A percentile compares a stretch with the other conserved stretches of the same genome.
phyloP scores from a whole-genome alignment of 208 protist species.

The Trypanosoma lewisi region DNA sequence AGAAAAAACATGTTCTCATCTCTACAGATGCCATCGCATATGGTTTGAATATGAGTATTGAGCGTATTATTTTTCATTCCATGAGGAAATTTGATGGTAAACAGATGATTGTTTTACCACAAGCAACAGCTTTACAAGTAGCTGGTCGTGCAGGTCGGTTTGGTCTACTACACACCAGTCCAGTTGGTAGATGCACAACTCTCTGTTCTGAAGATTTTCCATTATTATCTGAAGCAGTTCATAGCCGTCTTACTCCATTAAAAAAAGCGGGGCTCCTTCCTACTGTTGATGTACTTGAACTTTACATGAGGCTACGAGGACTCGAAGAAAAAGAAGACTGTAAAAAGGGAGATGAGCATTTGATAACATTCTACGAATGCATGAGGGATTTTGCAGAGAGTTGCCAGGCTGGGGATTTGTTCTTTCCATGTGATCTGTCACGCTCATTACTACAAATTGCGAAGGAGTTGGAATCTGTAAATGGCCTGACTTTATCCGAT shows the following conservation, averaged over 20 bases:
- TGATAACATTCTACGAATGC: slow-evolving; percentile 32
- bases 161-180: slow-evolving; percentile 40
- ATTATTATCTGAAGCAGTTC: slow-evolving; percentile 30
- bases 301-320: slow-evolving; percentile 54
- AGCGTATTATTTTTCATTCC: slow-evolving; percentile 82
- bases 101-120: slow-evolving; percentile 33
- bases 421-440: slow-evolving; percentile 74
- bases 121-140: slow-evolving; percentile 66
- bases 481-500: slow-evolving; percentile 46
- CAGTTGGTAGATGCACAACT: slow-evolving; percentile 62
- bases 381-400: slow-evolving; percentile 40
- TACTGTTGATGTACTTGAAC: slow-evolving; percentile 66
- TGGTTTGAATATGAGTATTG: slow-evolving; percentile 95
- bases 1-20: slow-evolving; percentile 77
- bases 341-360: background rate
- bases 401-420: slow-evolving; percentile 36
- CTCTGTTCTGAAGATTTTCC: slow-evolving; percentile 45
- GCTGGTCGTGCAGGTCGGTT: slow-evolving; percentile 89
- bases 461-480: slow-evolving; percentile 48
- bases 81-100: slow-evolving; percentile 85
- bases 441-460: slow-evolving; percentile 66
- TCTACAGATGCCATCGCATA: slow-evolving; percentile 95
- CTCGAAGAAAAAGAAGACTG: slow-evolving; percentile 12
- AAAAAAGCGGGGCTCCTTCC: slow-evolving; percentile 63
- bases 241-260: slow-evolving; percentile 21